These are phyloP conservation scores for Colletotrichum cereale DNA, from an alignment of 2,329 filamentous ascomycete genomes.

Conservation along the genomic window DNA sequence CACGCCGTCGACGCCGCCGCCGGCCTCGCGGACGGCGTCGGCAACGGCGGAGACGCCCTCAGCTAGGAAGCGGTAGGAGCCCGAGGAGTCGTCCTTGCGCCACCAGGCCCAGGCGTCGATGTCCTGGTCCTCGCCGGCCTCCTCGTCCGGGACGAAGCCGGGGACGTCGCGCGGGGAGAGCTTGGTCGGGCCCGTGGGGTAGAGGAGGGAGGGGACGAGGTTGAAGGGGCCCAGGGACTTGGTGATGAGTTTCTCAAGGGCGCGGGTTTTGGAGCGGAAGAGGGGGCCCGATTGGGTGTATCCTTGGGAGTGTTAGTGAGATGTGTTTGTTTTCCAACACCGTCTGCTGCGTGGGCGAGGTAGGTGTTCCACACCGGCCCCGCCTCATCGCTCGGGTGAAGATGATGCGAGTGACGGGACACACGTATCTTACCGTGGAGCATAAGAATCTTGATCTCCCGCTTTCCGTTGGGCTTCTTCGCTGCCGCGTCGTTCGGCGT, in stretches of 20 bases:
- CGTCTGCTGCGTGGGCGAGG: background rate
- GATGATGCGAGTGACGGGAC: background rate
- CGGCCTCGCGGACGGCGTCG: constrained; percentile 69
- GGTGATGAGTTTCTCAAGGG: constrained; percentile 81
- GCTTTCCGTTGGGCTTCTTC: constrained; percentile 56
- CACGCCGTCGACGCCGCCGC: constrained; percentile 81
- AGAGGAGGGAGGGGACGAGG: constrained; percentile 69
- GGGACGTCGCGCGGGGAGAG: constrained; percentile 77
- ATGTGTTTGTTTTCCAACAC: too few species aligned
- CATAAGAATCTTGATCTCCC: constrained; percentile 78
- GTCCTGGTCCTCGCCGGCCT: constrained; percentile 52
- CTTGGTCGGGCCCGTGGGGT: constrained; percentile 76
- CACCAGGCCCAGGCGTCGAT: constrained; percentile 87
- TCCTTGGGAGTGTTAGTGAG: constrained; percentile 59
- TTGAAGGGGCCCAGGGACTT: constrained; percentile 77
- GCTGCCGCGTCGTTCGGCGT: constrained; percentile 42
- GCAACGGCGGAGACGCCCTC: constrained; percentile 75
- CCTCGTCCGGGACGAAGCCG: constrained; percentile 64
- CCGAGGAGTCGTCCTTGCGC: constrained; percentile 74
- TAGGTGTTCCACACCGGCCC: background rate
- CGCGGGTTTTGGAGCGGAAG: constrained; percentile 90
- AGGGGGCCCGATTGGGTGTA: constrained; percentile 90
- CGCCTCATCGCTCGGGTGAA: too few species aligned
- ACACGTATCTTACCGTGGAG: constrained; percentile 72
- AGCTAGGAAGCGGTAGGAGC: constrained; percentile 76